Percentiles rank a stretch among this genome's conserved stretches.
Evolutionary conservation across 2,329 filamentous ascomycete species (phyloP).

Genomic region (Aspergillus quadricinctus): DNA sequence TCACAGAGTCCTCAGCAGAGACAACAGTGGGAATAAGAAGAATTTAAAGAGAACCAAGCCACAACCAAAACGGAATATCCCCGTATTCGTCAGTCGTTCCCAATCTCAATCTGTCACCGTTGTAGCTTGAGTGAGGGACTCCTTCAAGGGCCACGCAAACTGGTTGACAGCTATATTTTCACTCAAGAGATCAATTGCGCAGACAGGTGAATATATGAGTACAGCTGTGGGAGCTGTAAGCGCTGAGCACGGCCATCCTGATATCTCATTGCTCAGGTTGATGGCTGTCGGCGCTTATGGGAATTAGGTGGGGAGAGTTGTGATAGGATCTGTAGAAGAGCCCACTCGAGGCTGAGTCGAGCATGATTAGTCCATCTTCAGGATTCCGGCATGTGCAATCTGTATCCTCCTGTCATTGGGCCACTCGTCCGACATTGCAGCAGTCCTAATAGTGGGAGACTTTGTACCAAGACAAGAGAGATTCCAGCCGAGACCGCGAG

Average conservation of each 20-base stretch:
- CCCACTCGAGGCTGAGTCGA: no score
- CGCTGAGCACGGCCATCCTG: constrained; percentile 1
- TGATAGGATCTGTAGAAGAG: constrained; percentile 9
- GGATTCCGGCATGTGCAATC: neutral
- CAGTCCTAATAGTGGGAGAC: neutral
- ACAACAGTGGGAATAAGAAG: neutral
- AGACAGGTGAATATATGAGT: neutral
- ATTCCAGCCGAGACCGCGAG: neutral
- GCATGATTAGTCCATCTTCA: neutral
- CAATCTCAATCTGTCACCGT: neutral
- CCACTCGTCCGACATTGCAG: neutral
- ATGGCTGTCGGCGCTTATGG: constrained; percentile 5
- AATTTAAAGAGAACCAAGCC: no score
- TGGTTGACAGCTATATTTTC: neutral
- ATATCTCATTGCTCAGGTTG: constrained; percentile 4
- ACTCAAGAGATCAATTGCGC: neutral
- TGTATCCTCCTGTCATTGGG: neutral
- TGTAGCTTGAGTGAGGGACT: neutral
- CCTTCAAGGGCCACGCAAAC: neutral
- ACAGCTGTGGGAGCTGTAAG: neutral
- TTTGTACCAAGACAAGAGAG: neutral
- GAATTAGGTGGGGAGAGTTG: neutral
- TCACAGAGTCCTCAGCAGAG: constrained; percentile 2
- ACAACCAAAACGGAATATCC: neutral
- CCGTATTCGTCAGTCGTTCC: neutral